Evolutionary conservation across 2,329 filamentous ascomycete species (phyloP).

Genomic region (Phaeophleospora eucalypticola): DNA sequence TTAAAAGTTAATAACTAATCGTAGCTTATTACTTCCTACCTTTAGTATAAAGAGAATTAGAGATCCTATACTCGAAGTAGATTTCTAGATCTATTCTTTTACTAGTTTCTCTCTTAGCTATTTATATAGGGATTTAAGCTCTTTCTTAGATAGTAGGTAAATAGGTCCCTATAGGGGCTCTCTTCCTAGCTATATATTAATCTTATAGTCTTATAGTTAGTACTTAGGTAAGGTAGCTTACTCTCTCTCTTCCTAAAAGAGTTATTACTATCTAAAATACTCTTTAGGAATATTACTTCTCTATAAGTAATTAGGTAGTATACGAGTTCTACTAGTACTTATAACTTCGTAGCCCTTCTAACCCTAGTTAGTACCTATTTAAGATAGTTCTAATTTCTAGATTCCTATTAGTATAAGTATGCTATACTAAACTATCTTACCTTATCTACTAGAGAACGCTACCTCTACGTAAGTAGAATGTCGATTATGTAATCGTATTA

Average conservation of each 20-base stretch:
- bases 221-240: conserved; percentile 7
- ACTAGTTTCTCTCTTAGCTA: conserved; percentile 5
- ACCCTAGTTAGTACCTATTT: no score
- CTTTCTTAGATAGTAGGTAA: conserved; percentile 5
- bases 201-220: conserved; percentile 10
- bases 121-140: conserved; percentile 4
- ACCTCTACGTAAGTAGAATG: no score
- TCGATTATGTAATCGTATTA: no score
- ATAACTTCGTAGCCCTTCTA: no score
- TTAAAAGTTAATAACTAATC: conserved; percentile 23
- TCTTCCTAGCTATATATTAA: conserved; percentile 7
- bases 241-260: conserved; percentile 11
- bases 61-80: conserved; percentile 3
- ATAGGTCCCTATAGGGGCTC: conserved; percentile 9
- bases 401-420: no score
- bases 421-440: no score
- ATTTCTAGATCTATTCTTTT: conserved; percentile 6
- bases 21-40: conserved; percentile 12
- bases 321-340: background rate
- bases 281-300: conserved; percentile 11
- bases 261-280: conserved; percentile 10
- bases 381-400: background rate
- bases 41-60: conserved; percentile 24
- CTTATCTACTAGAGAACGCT: no score
- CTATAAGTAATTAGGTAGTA: no score